Evolutionary conservation across 2,329 filamentous ascomycete genomes (phyloP).

Genomic region (Botryotinia convoluta): DNA sequence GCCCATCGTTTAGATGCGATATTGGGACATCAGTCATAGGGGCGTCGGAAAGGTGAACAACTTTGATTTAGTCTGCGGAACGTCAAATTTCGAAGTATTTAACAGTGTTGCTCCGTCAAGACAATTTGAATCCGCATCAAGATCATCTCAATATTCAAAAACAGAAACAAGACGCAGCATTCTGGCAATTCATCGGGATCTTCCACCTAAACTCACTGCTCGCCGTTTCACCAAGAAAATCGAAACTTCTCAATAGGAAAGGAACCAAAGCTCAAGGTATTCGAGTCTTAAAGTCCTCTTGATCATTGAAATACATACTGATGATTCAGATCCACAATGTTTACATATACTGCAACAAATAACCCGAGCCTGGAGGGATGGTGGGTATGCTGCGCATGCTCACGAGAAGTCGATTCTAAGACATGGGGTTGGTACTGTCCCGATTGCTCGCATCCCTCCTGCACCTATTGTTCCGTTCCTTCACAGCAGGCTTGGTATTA

Average conservation of each 20-base stretch:
- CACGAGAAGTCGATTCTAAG: constrained; percentile 20
- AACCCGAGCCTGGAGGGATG: constrained; percentile 11
- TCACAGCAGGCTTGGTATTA: not conserved
- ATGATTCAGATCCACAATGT: not conserved
- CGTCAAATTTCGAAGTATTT: not conserved
- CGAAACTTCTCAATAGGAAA: not conserved
- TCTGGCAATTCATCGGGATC: not conserved
- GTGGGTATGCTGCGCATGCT: constrained; percentile 26
- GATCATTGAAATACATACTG: not conserved
- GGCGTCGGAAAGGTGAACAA: not conserved
- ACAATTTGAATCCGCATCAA: not conserved
- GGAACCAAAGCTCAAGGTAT: constrained; percentile 1
- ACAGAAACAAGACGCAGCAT: not conserved
- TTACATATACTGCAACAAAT: not conserved
- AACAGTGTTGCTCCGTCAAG: not conserved
- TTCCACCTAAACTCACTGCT: not conserved
- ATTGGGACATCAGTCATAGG: not conserved
- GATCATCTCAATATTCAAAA: not conserved
- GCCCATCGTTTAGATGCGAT: not conserved
- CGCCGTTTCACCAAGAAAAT: not conserved
- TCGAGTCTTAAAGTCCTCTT: not conserved
- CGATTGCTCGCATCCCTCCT: constrained; percentile 23
- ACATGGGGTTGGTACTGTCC: constrained; percentile 23
- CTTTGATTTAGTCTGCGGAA: not conserved
- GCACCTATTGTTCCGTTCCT: not conserved